Base-by-base conservation (phyloP, 768 basidiomycete genomes). In the Tephrocybe sp. region DNA sequence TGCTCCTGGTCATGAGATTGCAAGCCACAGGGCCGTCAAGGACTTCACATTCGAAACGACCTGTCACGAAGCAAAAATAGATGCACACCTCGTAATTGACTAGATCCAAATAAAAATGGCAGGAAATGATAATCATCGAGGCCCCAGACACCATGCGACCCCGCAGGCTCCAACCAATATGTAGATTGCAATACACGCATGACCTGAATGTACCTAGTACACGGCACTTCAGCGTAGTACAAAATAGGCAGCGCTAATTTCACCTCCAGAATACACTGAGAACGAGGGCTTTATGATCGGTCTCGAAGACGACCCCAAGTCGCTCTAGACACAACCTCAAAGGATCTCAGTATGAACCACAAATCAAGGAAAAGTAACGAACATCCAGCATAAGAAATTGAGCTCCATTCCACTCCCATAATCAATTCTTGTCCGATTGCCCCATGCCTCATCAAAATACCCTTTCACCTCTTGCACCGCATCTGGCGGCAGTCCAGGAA, bases 401-500 rank as follows among this genome's bases (percentile, higher is more conserved):
- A 98, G 77, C 63, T 99, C 97, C 96, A 98, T 98, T 12, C 97
- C 97, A 60, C 94, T 97, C n/a, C 97, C 97, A 68, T 99, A 99
- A 68, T 99, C 97, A 46, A 99, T 93, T 8, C 97, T 76, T 40
- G 87, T 82, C 24, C 88, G 74, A 65, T 89, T 97, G 0, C 97
- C 97, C 95, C 95, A 98, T 13, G 86, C 70, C 62, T 95, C 91
- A 30, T 75, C 70, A 61, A 98, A 88, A 64, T 98, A 99, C 0
- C 73, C 76, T 2, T 84, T 79, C 3, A 97, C 67, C 62, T 98
- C 96, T 4, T 72, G 62, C 3, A 83, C 75, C 0, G 84, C 78
- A 3, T 80, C 81, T 2, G 60, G 40, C 0, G 86, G 80, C 2
- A 94, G 64, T 5, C 74, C 73, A 0, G 84, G 80, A 8, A 93